A percentile compares a stretch with the other conserved stretches of the same genome.
These are phyloP conservation scores for Rhizopus microsporus DNA, from an alignment of 371 early-diverging fungal genomes.

Conservation along the genomic window DNA sequence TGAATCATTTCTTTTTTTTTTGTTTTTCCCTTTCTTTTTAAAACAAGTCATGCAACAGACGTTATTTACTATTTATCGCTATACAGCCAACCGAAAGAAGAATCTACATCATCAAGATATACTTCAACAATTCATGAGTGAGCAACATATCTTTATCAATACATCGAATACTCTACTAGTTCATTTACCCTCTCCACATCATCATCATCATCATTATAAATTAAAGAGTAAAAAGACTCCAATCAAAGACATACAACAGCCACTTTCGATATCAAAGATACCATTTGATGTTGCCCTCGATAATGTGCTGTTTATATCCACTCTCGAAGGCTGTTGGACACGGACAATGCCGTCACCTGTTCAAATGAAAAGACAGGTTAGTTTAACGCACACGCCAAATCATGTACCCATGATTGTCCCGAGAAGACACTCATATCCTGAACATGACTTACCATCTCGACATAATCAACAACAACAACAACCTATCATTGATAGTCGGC, in stretches of 20 bases:
- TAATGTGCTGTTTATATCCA: constrained; percentile 20
- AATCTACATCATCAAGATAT: constrained; percentile 2
- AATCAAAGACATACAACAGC: constrained; percentile 7
- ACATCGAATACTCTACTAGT: neutral
- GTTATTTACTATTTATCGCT: neutral
- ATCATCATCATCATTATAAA: neutral
- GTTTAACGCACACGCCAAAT: neutral
- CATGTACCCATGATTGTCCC: constrained; percentile 37
- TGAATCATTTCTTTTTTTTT: constrained; percentile 1
- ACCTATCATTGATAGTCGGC: constrained; percentile 2
- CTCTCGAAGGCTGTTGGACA: constrained; percentile 12
- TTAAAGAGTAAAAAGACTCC: too few species aligned
- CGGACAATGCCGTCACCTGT: constrained; percentile 8
- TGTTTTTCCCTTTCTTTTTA: constrained; percentile 7
- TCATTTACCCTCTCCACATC: neutral
- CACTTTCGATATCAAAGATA: constrained; percentile 12
- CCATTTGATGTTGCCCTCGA: constrained; percentile 15
- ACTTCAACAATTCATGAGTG: constrained; percentile 3
- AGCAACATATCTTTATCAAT: neutral
- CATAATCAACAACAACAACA: neutral
- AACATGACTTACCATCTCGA: constrained; percentile 48
- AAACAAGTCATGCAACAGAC: neutral
- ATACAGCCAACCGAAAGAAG: constrained; percentile 4
- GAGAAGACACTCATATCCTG: constrained; percentile 64
- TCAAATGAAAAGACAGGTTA: constrained; percentile 11